Evolutionary conservation across 805 yeast genomes (phyloP), one percentile per base, ranked within the genome.

Genomic region (Suhomyces xylopsoci): DNA sequence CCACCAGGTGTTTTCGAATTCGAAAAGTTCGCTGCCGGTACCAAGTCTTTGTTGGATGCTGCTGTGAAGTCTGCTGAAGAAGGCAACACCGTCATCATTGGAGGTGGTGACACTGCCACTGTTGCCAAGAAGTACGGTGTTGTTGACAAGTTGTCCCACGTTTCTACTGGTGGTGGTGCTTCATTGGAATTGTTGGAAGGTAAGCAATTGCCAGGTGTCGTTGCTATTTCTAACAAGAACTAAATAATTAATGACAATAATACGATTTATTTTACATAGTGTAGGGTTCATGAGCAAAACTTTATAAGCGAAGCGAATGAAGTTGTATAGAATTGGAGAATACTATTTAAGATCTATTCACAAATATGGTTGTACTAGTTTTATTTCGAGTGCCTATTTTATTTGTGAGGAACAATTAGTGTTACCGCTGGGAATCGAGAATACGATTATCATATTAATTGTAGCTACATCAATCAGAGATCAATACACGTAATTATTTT

Each of bases 1-100:
- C 99, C 99, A 61, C 97, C 99, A 77, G 99, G 99, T 83, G 99
- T 94, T 65, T 94, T 94, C 74, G 99, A 94, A 81, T 94, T 94
- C 69, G 97, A 90, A 63, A 82, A 81, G 68, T 94, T 94, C 72
- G 87, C 97, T 63, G 76, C 76, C 55, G 98, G 98, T 78, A 93
- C 98, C 71, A 89, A 92, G 80, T 74, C 90, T 55, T 77, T 93
- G 77, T 85, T 93, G 66, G 96, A 85, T 58, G 96, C 94, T 65
- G 87, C 87, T 69, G 96, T 92, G 62, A 79, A 83, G 70, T 87
- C 96, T 59, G 90, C 91, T 66, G 85, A 82, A 73, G 82, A 83
- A 55, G 97, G 97, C 71, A 84, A 84, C 82, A 88, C 97, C 59
- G 97, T 93, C 60, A 96, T 93, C 78, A 89, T 94, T 68, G 99